Evolutionary conservation across 495 filamentous ascomycete species (phyloP).

Genomic region (Talaromyces trachyspermus): DNA sequence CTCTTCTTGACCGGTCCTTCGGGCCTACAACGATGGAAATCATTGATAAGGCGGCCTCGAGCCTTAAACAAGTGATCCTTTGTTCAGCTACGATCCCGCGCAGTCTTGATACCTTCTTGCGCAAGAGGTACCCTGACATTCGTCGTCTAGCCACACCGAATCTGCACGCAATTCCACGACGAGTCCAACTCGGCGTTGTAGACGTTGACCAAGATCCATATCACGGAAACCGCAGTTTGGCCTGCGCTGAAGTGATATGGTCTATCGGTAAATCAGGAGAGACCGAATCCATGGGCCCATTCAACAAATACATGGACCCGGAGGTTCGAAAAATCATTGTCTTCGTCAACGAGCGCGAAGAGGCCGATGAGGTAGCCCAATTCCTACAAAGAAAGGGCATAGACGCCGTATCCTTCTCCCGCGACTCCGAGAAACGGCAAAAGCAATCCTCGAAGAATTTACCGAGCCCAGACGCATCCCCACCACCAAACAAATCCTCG

Average conservation of each 20-base stretch:
- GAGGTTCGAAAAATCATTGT: constrained; percentile 83
- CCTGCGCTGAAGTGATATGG: constrained; percentile 92
- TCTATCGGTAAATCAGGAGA: constrained; percentile 76
- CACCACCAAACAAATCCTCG: constrained; percentile 32
- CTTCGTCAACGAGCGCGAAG: constrained; percentile 96
- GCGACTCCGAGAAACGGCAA: constrained; percentile 69
- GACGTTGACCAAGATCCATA: constrained; percentile 87
- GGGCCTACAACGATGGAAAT: constrained; percentile 70
- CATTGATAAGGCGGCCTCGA: constrained; percentile 67
- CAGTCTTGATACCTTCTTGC: constrained; percentile 76
- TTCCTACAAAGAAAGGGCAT: constrained; percentile 81
- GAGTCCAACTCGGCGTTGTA: constrained; percentile 88
- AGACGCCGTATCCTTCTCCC: constrained; percentile 71
- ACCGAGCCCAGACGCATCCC: constrained; percentile 49
- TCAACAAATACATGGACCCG: constrained; percentile 26
- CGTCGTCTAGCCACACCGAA: constrained; percentile 84
- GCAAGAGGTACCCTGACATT: constrained; percentile 73
- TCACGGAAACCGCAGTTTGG: constrained; percentile 79
- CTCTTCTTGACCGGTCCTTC: constrained; percentile 88
- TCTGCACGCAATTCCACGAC: constrained; percentile 87
- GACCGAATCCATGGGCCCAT: constrained; percentile 27
- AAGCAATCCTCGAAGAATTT: constrained; percentile 69
- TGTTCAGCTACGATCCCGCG: constrained; percentile 95
- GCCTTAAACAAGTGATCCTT: constrained; percentile 80
- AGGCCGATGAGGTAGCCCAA: constrained; percentile 67